These are phyloP conservation scores for Orbilia oligospora DNA, from an alignment of 2,329 filamentous ascomycete genomes.

Conservation along the genomic window DNA sequence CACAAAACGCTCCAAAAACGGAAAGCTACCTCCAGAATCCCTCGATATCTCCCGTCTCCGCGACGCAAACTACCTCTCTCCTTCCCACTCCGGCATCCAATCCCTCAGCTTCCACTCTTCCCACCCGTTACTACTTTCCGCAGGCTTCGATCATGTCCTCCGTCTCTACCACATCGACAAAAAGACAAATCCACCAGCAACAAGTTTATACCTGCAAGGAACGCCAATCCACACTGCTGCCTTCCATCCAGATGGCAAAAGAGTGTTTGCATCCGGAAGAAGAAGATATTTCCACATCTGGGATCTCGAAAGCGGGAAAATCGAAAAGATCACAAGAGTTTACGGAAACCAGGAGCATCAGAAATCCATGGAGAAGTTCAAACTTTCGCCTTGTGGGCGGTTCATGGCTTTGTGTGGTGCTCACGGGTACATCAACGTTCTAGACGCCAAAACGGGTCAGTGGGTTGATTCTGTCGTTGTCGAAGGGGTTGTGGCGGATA, in stretches of 20 bases:
- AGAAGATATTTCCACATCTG: constrained; percentile 94
- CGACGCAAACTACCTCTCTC: constrained; percentile 81
- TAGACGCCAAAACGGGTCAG: constrained; percentile 84
- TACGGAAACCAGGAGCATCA: constrained; percentile 80
- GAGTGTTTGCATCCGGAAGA: constrained; percentile 89
- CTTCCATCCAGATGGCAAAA: constrained; percentile 81
- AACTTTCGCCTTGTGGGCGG: constrained; percentile 85
- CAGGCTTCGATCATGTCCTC: constrained; percentile 85
- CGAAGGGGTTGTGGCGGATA: constrained; percentile 89
- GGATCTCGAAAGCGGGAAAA: constrained; percentile 84
- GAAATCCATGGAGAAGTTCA: constrained; percentile 90
- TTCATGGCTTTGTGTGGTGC: constrained; percentile 88
- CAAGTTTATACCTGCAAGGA: constrained; percentile 86
- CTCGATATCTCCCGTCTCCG: constrained; percentile 91
- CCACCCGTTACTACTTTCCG: constrained; percentile 89
- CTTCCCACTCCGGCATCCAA: constrained; percentile 73
- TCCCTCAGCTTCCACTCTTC: constrained; percentile 90
- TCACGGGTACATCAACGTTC: constrained; percentile 85
- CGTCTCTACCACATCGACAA: constrained; percentile 88
- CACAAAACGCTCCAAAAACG: constrained; percentile 73
- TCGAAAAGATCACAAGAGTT: constrained; percentile 85
- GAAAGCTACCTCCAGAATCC: constrained; percentile 85
- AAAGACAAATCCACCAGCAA: constrained; percentile 83
- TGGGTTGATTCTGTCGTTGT: constrained; percentile 88
- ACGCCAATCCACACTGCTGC: constrained; percentile 87